phyloP scores from a whole-genome alignment of 208 protist species.

The Naegleria gruberi region DNA sequence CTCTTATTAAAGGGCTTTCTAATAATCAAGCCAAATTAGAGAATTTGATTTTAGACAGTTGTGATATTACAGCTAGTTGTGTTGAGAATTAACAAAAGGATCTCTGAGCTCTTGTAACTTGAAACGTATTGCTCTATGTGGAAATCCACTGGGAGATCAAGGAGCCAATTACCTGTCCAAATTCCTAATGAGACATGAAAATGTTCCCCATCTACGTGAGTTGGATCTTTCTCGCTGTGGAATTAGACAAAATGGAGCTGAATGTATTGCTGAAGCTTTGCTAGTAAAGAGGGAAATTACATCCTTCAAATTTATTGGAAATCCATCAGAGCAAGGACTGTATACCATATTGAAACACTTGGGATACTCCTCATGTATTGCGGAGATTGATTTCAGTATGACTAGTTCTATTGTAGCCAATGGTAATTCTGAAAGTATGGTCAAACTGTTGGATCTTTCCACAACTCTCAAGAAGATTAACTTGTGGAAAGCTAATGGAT shows the following conservation, averaged over 20 bases:
- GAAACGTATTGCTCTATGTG: background rate
- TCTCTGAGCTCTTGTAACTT: background rate
- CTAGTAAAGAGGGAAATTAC: constrained; percentile 6
- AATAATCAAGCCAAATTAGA: background rate
- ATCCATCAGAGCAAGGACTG: background rate
- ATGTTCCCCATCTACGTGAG: background rate
- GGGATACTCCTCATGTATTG: background rate
- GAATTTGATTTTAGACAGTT: background rate
- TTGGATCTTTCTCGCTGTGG: background rate
- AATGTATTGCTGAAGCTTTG: background rate
- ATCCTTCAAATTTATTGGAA: background rate
- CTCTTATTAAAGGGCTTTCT: background rate
- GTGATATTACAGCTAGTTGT: background rate
- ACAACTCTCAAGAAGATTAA: background rate
- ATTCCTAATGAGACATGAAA: constrained; percentile 3
- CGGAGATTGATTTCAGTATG: background rate
- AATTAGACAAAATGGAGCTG: background rate
- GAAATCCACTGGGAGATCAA: background rate
- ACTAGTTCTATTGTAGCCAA: background rate
- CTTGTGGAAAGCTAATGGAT: background rate
- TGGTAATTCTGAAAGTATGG: background rate
- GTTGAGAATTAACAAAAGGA: constrained; percentile 2
- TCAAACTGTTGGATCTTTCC: background rate
- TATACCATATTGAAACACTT: background rate
- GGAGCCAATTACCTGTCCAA: background rate